A percentile compares a stretch with the other conserved stretches of the same genome.
Conservation (phyloP, 495 filamentous ascomycete species). For the Penicillium diatomitis region DNA sequence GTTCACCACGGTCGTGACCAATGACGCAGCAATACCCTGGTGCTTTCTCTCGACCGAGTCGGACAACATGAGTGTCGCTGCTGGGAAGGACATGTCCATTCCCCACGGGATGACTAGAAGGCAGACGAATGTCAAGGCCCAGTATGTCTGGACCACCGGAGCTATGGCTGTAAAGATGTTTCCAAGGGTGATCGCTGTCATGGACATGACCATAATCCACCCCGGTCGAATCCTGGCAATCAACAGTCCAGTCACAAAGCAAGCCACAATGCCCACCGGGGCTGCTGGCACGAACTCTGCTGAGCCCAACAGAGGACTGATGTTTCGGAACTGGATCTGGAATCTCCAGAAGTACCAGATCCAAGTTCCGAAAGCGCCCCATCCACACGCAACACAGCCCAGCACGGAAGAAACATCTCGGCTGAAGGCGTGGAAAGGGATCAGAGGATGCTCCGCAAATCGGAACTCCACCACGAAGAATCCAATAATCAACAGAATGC, state of each 20-base stretch:
- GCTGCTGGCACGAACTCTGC: conserved; percentile 33
- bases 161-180: conserved; percentile 25
- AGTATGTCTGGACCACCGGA: conserved; percentile 33
- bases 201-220: conserved; percentile 40
- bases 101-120: conserved; percentile 50
- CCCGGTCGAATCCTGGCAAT: conserved; percentile 28
- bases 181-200: conserved; percentile 36
- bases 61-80: conserved; percentile 17
- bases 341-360: conserved; percentile 41
- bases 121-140: conserved; percentile 36
- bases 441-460: conserved; percentile 29
- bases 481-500: conserved; percentile 23
- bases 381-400: conserved; percentile 37
- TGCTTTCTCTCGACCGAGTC: conserved; percentile 21
- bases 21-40: conserved; percentile 41
- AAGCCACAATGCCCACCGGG: conserved; percentile 30
- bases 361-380: conserved; percentile 43
- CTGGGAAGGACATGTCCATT: conserved; percentile 56
- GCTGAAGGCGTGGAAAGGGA: conserved; percentile 33
- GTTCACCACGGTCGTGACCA: conserved; percentile 55
- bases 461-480: conserved; percentile 37
- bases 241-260: conserved; percentile 35
- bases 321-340: conserved; percentile 21
- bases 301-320: conserved; percentile 26
- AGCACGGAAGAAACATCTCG: conserved; percentile 34